phyloP scores from a whole-genome alignment of 2,329 filamentous ascomycete species.

The Bipolaris zeicola region DNA sequence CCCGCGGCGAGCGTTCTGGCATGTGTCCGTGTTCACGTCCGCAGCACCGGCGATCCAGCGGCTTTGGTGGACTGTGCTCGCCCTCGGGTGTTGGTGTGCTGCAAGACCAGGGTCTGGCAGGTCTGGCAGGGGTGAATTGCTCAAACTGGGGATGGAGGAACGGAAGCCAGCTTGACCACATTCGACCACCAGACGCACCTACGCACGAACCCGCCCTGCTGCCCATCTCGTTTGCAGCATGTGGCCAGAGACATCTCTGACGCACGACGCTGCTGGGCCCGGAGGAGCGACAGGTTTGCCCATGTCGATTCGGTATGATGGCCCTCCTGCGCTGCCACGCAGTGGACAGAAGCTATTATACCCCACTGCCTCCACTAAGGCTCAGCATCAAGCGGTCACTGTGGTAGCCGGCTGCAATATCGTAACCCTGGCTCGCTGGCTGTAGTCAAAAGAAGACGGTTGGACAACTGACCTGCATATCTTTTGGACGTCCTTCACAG shows the following conservation, averaged over 20 bases:
- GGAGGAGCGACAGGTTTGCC: slow-evolving; percentile 37
- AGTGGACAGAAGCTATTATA: slow-evolving; percentile 41
- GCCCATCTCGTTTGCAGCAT: slow-evolving; percentile 45
- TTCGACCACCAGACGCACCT: slow-evolving; percentile 32
- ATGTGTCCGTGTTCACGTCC: slow-evolving; percentile 42
- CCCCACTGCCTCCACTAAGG: slow-evolving; percentile 43
- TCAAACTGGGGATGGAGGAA: slow-evolving; percentile 36
- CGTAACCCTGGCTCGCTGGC: slow-evolving; percentile 45
- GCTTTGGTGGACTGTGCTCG: slow-evolving; percentile 44
- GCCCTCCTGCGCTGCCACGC: slow-evolving; percentile 42
- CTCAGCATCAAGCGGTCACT: slow-evolving; percentile 35
- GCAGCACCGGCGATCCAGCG: slow-evolving; percentile 44
- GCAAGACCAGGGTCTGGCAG: slow-evolving; percentile 24
- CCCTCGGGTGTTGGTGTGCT: slow-evolving; percentile 44
- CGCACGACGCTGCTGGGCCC: slow-evolving; percentile 44
- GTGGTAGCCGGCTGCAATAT: slow-evolving; percentile 44
- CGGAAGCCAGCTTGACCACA: slow-evolving; percentile 29
- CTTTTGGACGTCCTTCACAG: slow-evolving; percentile 35
- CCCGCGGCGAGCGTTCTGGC: slow-evolving; percentile 39
- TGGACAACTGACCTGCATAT: slow-evolving; percentile 40
- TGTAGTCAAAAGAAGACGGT: slow-evolving; percentile 37
- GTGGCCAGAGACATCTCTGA: slow-evolving; percentile 43
- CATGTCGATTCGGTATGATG: slow-evolving; percentile 44
- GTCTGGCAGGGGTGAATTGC: slow-evolving; percentile 29
- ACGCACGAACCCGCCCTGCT: slow-evolving; percentile 33